A percentile compares a stretch with the other conserved stretches of the same genome.
Conservation (phyloP, 345 rosid genomes). For the Populus alba region DNA sequence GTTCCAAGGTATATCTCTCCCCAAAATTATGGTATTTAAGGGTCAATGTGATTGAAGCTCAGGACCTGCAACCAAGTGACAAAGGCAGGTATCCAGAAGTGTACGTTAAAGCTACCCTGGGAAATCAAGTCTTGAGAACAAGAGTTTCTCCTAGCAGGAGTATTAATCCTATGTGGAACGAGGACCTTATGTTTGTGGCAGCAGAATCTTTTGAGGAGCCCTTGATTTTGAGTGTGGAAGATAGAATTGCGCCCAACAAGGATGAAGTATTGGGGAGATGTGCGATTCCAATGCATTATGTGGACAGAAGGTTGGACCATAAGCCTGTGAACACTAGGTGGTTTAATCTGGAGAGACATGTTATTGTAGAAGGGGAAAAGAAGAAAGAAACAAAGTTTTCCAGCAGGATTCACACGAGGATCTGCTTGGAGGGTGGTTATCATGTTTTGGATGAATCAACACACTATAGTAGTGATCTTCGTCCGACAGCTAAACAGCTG, state of each 20-base stretch:
- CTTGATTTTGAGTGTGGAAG: conserved; percentile 64
- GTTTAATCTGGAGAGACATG: conserved; percentile 62
- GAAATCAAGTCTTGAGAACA: conserved; percentile 60
- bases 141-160: conserved; percentile 47
- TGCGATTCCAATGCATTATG: conserved; percentile 42
- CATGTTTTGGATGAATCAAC: conserved; percentile 96
- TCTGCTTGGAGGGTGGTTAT: conserved; percentile 83
- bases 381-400: conserved; percentile 83
- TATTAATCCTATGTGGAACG: conserved; percentile 69
- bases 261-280: conserved; percentile 70
- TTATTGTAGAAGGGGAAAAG: conserved; percentile 49
- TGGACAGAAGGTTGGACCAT: conserved; percentile 54
- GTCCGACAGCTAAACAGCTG: conserved; percentile 79
- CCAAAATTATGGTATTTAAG: conserved; percentile 88
- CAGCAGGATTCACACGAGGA: conserved; percentile 63
- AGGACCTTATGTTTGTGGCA: conserved; percentile 87
- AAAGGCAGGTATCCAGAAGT: conserved; percentile 64
- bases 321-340: conserved; percentile 67
- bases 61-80: conserved; percentile 70
- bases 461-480: conserved; percentile 89
- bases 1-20: conserved; percentile 90
- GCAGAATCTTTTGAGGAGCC: conserved; percentile 89
- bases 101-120: conserved; percentile 53
- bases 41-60: conserved; percentile 71
- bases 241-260: conserved; percentile 66